Percentiles rank a stretch among this genome's conserved stretches.
These are phyloP conservation scores for Suillus hirtellus DNA, from an alignment of 768 basidiomycete genomes.

Conservation along the genomic window DNA sequence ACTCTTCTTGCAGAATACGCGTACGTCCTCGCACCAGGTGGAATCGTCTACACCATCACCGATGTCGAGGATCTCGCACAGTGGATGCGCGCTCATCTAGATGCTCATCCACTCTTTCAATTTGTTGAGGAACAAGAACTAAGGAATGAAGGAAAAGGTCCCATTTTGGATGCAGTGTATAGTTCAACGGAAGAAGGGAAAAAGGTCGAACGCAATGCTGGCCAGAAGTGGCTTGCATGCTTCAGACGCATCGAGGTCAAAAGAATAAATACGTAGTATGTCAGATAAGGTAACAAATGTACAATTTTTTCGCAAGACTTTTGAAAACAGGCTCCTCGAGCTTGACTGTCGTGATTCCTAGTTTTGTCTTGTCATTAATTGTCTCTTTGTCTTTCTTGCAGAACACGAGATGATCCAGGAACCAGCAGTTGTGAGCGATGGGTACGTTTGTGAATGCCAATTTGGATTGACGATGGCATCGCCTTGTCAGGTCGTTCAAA, in stretches of 20 bases:
- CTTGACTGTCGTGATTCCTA: no score
- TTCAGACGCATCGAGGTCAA: conserved; percentile 60
- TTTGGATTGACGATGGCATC: conserved; percentile 11
- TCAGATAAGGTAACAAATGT: background rate
- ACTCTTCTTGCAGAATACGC: conserved; percentile 98
- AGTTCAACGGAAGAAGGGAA: conserved; percentile 93
- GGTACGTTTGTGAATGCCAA: conserved; percentile 46
- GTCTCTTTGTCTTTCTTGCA: no score
- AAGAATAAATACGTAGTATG: background rate
- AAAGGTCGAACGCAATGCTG: conserved; percentile 91
- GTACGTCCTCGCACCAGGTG: conserved; percentile 88
- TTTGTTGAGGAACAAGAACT: conserved; percentile 73
- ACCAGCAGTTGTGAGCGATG: background rate
- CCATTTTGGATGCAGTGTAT: conserved; percentile 80
- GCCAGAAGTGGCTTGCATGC: conserved; percentile 91
- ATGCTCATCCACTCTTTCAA: conserved; percentile 85
- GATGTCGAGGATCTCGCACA: conserved; percentile 92
- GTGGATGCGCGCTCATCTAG: conserved; percentile 95
- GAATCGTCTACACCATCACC: conserved; percentile 96
- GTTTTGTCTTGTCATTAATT: no score
- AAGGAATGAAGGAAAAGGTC: conserved; percentile 71
- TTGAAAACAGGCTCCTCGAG: background rate
- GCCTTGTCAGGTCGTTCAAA: background rate
- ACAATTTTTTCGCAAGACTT: background rate
- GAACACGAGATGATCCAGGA: no score